Evolutionary conservation across 2,329 filamentous ascomycete genomes (phyloP).

Genomic region (Elsinoe necatrix): DNA sequence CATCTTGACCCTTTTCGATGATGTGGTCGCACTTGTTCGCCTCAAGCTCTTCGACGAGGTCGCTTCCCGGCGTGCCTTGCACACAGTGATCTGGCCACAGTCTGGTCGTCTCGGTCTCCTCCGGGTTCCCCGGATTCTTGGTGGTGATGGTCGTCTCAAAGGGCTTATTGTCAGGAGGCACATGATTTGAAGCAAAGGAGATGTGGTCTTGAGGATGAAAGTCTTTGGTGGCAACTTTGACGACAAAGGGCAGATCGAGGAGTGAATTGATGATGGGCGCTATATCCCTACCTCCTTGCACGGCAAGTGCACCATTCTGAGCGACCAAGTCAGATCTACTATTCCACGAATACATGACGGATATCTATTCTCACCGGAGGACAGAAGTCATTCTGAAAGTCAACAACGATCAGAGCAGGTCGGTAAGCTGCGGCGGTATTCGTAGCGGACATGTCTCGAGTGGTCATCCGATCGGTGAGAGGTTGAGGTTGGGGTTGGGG

Average conservation of each 20-base stretch:
- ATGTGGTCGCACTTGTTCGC: constrained; percentile 50
- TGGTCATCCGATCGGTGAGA: neutral
- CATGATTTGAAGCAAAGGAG: constrained; percentile 80
- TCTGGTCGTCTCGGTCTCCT: constrained; percentile 49
- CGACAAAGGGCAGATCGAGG: constrained; percentile 59
- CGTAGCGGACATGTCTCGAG: neutral
- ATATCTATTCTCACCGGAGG: constrained; percentile 59
- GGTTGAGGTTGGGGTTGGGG: neutral
- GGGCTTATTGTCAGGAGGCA: constrained; percentile 51
- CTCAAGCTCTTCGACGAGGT: constrained; percentile 65
- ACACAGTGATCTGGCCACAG: constrained; percentile 93
- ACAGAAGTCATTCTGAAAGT: constrained; percentile 93
- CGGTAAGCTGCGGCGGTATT: constrained; percentile 1
- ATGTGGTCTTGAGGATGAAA: constrained; percentile 77
- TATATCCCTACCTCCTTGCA: constrained; percentile 64
- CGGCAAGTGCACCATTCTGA: constrained; percentile 75
- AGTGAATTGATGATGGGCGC: constrained; percentile 65
- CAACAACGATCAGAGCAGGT: constrained; percentile 42
- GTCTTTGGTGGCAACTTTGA: constrained; percentile 84
- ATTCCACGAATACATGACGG: too few species aligned
- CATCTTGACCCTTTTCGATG: constrained; percentile 69
- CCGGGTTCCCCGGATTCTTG: constrained; percentile 59
- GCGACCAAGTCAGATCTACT: constrained; percentile 18
- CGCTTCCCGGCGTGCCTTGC: constrained; percentile 61
- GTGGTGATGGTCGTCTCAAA: constrained; percentile 60